These are phyloP conservation scores for Helianthus annuus DNA, from an alignment of 129 eudicot species.

Conservation along the genomic window HanXRQr2.0-SUNRISE NC_035449.2:12087189-12087688, in stretches of 20 bases:
- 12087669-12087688: constrained; percentile 87
- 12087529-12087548: neutral
- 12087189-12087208: too few species aligned
- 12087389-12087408: constrained; percentile 63
- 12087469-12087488: constrained; percentile 92
- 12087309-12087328: neutral
- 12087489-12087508: constrained; percentile 97
- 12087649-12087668: constrained; percentile 84
- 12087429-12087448: constrained; percentile 64
- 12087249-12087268: too few species aligned
- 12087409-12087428: constrained; percentile 57
- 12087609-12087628: neutral
- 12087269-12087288: too few species aligned
- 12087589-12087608: neutral
- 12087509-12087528: constrained; percentile 53
- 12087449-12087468: constrained; percentile 88
- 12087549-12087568: constrained; percentile 15
- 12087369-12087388: too few species aligned
- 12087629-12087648: neutral
- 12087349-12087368: too few species aligned
- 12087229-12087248: too few species aligned
- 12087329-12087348: neutral
- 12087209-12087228: too few species aligned
- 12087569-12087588: neutral
- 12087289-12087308: too few species aligned